Evolutionary conservation across 225 moss, liverwort and hornwort genomes (phyloP).

Genomic region (Neckera pumila): DNA sequence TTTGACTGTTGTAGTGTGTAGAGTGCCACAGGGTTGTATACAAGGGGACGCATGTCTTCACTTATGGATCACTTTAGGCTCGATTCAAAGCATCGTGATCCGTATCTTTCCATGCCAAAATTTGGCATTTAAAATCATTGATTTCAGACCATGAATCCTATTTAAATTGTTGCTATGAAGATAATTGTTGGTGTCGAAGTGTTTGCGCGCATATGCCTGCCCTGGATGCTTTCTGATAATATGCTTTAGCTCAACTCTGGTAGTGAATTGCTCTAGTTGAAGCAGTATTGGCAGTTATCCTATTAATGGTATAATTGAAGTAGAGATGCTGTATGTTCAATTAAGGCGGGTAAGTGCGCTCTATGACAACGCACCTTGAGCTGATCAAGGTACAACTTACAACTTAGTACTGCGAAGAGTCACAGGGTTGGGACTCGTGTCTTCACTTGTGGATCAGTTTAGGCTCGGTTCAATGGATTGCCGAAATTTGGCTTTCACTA

Average conservation of each 20-base stretch:
- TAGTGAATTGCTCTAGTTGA: not conserved
- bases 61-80: conserved; percentile 7
- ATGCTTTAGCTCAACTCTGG: not conserved
- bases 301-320: not conserved
- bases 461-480: not conserved
- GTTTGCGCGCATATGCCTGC: not conserved
- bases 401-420: not conserved
- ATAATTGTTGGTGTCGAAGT: not conserved
- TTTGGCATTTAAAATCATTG: not conserved
- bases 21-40: not conserved
- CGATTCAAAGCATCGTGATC: not conserved
- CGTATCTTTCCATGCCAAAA: not conserved
- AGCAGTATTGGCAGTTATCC: not conserved
- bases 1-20: not conserved
- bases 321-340: not conserved
- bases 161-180: not conserved
- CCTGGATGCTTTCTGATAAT: not conserved
- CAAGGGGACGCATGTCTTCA: not conserved
- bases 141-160: not conserved
- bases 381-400: not conserved
- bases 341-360: not conserved
- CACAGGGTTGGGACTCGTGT: not conserved
- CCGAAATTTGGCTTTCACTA: not conserved
- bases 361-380: not conserved
- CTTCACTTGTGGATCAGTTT: not conserved